A percentile compares a stretch with the other conserved stretches of the same genome.
Conservation (phyloP, 2,329 filamentous ascomycete genomes). For the Eurotiales sp. region DNA sequence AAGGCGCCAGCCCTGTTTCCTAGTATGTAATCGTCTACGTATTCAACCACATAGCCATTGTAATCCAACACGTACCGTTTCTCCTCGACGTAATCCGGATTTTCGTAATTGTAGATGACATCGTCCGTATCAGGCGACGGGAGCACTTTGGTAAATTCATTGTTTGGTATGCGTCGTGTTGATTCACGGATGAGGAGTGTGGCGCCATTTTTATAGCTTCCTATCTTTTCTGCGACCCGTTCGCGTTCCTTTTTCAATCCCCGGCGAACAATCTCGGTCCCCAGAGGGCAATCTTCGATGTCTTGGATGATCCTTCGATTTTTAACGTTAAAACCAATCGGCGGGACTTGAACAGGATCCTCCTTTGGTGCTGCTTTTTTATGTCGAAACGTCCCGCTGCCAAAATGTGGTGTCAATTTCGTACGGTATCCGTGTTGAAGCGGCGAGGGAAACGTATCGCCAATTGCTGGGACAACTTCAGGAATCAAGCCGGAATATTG, state of each 20-base stretch:
- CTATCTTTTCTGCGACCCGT: slow-evolving; percentile 66
- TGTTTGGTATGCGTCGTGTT: slow-evolving; percentile 56
- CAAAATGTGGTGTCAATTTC: slow-evolving; percentile 95
- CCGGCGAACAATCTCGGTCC: slow-evolving; percentile 75
- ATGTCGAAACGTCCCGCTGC: slow-evolving; percentile 61
- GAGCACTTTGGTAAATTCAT: slow-evolving; percentile 7
- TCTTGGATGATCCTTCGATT: slow-evolving; percentile 77
- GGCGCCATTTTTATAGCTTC: slow-evolving; percentile 72
- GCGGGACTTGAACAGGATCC: slow-evolving; percentile 52
- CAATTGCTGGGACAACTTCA: slow-evolving; percentile 69
- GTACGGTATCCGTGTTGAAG: slow-evolving; percentile 92
- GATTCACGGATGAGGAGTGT: slow-evolving; percentile 86
- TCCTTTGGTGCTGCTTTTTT: slow-evolving; percentile 45
- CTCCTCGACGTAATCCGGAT: slow-evolving; percentile 63
- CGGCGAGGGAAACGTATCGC: slow-evolving; percentile 84
- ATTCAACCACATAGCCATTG: slow-evolving; percentile 80
- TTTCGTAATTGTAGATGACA: slow-evolving; percentile 53
- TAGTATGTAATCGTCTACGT: slow-evolving; percentile 79
- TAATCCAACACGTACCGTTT: slow-evolving; percentile 88
- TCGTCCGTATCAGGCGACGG: slow-evolving; percentile 33
- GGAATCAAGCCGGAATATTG: slow-evolving; percentile 84
- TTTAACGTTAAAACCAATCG: slow-evolving; percentile 88
- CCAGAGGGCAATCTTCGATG: slow-evolving; percentile 96
- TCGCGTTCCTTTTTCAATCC: slow-evolving; percentile 77
- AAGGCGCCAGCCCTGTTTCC: slow-evolving; percentile 90